These are phyloP conservation scores for Eucalyptus coolabah DNA, from an alignment of 345 rosid genomes.

Conservation along the genomic window DNA sequence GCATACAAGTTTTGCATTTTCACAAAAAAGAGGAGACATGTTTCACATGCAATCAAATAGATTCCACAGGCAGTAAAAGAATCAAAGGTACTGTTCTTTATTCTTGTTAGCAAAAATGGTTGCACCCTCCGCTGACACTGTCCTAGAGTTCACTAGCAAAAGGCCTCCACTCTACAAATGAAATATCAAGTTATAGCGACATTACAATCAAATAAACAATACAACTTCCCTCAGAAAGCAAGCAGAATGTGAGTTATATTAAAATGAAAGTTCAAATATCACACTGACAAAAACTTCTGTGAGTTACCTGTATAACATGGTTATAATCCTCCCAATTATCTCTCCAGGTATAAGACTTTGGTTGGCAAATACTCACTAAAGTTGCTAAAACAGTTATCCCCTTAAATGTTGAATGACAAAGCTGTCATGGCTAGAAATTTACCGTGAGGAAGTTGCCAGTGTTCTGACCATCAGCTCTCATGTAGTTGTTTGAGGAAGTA, in stretches of 20 bases:
- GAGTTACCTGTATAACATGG: background rate
- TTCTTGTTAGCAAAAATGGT: background rate
- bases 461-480: constrained; percentile 79
- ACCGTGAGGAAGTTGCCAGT: constrained; percentile 81
- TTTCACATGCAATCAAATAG: background rate
- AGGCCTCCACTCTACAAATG: background rate
- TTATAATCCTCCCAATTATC: background rate
- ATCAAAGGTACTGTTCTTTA: background rate
- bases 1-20: background rate
- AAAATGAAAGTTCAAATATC: background rate
- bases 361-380: background rate
- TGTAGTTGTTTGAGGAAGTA: constrained; percentile 52
- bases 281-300: background rate
- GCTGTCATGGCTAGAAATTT: background rate
- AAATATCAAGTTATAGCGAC: background rate
- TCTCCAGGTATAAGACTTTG: background rate
- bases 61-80: background rate
- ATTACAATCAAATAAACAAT: background rate
- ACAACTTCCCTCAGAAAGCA: background rate
- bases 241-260: background rate
- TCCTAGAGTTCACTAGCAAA: background rate
- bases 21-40: background rate
- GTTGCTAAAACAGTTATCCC: background rate
- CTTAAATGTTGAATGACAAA: background rate
- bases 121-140: background rate